A percentile compares a stretch with the other conserved stretches of the same genome.
phyloP scores from a whole-genome alignment of 345 rosid genomes.

The Citrus mangshanensis region DNA sequence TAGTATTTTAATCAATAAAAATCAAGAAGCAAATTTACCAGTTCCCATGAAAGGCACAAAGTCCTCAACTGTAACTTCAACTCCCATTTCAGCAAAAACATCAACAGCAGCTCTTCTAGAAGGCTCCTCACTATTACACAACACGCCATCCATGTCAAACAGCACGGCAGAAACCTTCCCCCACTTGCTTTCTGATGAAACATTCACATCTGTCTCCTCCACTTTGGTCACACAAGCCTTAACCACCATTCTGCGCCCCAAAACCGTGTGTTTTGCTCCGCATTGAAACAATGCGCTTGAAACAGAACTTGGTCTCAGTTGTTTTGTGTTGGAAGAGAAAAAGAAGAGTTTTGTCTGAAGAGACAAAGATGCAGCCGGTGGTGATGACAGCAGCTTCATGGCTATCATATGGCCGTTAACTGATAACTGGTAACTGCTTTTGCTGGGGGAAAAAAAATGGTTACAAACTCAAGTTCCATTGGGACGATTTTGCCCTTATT shows the following conservation, averaged over 20 bases:
- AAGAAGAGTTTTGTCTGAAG: slow-evolving; percentile 23
- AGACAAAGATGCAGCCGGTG: slow-evolving; percentile 35
- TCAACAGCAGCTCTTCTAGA: slow-evolving; percentile 93
- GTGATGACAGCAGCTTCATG: slow-evolving; percentile 45
- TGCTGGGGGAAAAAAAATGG: not conserved
- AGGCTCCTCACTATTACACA: slow-evolving; percentile 80
- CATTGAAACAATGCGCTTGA: slow-evolving; percentile 20
- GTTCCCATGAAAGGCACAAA: slow-evolving; percentile 90
- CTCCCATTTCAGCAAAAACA: slow-evolving; percentile 85
- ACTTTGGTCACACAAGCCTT: slow-evolving; percentile 43
- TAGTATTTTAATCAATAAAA: not conserved
- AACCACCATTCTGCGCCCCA: slow-evolving; percentile 28
- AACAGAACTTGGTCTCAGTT: slow-evolving; percentile 27
- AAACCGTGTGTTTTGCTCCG: slow-evolving; percentile 12
- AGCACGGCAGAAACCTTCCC: slow-evolving; percentile 88
- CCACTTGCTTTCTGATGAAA: slow-evolving; percentile 35
- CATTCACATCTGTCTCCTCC: slow-evolving; percentile 32
- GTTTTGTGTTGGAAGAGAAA: slow-evolving; percentile 24
- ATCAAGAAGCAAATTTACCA: slow-evolving; percentile 34
- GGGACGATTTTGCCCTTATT: slow-evolving; percentile 18
- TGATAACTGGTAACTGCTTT: not conserved
- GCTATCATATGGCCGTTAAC: slow-evolving; percentile 19
- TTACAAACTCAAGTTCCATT: not conserved
- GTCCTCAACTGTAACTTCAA: slow-evolving; percentile 72
- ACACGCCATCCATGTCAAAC: slow-evolving; percentile 94